Evolutionary conservation across 805 yeast species (phyloP).

Genomic region (Saturnispora saitoi): DNA sequence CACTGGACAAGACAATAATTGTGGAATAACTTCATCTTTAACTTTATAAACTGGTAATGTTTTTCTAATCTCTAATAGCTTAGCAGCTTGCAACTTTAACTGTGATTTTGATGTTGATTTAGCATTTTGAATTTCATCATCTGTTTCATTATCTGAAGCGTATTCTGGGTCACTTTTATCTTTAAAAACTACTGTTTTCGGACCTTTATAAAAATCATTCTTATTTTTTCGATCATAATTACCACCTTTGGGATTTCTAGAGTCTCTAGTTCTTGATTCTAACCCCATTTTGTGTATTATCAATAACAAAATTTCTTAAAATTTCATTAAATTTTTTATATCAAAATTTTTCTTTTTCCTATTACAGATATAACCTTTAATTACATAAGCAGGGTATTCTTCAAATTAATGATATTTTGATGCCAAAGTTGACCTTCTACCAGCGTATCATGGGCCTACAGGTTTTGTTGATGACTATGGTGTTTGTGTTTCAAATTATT

Average conservation of each 20-base stretch:
- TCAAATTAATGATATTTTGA: background rate
- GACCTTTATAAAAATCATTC: background rate
- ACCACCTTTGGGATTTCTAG: background rate
- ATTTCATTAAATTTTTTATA: background rate
- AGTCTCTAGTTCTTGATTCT: slow-evolving; percentile 1
- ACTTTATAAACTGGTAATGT: slow-evolving; percentile 72
- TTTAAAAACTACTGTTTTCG: slow-evolving; percentile 21
- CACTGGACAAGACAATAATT: slow-evolving; percentile 50
- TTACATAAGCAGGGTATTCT: background rate
- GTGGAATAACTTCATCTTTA: slow-evolving; percentile 50
- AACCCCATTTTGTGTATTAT: slow-evolving; percentile 1
- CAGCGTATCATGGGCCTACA: background rate
- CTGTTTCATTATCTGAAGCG: slow-evolving; percentile 16
- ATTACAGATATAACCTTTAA: background rate
- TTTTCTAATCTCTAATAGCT: slow-evolving; percentile 44
- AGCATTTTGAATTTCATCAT: slow-evolving; percentile 14
- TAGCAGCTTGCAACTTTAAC: slow-evolving; percentile 33
- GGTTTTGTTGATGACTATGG: background rate
- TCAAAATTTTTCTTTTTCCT: background rate
- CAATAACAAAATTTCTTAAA: background rate
- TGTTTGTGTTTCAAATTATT: slow-evolving; percentile 48
- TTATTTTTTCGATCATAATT: background rate
- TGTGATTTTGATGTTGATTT: slow-evolving; percentile 1
- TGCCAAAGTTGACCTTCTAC: slow-evolving; percentile 1
- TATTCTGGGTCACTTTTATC: slow-evolving; percentile 19